phyloP scores from a whole-genome alignment of 345 rosid genomes.

The Lenwebbia sp. region DNA sequence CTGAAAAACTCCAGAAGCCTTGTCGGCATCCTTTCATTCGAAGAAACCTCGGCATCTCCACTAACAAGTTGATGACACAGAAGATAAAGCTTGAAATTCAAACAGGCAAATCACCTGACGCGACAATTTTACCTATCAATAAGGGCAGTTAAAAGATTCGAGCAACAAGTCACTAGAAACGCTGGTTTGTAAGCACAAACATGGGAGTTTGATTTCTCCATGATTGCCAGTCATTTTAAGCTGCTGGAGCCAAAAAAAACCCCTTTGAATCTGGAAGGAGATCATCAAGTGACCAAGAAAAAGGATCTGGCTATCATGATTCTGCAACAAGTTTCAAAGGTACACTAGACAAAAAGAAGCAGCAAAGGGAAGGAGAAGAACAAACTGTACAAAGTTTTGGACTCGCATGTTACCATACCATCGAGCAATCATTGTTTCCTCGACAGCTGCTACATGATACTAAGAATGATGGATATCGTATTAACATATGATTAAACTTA shows the following conservation, averaged over 20 bases:
- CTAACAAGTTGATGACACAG: neutral
- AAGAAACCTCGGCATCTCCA: neutral
- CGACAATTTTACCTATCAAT: neutral
- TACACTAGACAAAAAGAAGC: neutral
- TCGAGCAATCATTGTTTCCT: neutral
- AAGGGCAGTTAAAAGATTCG: neutral
- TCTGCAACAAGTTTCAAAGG: neutral
- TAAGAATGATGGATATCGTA: neutral
- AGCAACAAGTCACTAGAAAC: neutral
- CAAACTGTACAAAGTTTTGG: neutral
- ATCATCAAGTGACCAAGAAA: neutral
- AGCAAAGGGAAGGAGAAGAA: neutral
- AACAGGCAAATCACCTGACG: neutral
- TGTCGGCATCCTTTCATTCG: neutral
- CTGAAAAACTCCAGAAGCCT: neutral
- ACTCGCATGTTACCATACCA: neutral
- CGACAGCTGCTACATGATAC: neutral
- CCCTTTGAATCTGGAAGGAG: neutral
- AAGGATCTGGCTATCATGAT: neutral
- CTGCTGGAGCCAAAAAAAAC: neutral
- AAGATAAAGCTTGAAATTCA: neutral
- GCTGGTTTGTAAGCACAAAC: neutral
- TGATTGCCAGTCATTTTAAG: neutral
- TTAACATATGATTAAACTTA: neutral
- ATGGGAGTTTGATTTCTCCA: neutral